Conservation (phyloP, 139 green algal genomes). For the Spirogloea muscicola region DNA sequence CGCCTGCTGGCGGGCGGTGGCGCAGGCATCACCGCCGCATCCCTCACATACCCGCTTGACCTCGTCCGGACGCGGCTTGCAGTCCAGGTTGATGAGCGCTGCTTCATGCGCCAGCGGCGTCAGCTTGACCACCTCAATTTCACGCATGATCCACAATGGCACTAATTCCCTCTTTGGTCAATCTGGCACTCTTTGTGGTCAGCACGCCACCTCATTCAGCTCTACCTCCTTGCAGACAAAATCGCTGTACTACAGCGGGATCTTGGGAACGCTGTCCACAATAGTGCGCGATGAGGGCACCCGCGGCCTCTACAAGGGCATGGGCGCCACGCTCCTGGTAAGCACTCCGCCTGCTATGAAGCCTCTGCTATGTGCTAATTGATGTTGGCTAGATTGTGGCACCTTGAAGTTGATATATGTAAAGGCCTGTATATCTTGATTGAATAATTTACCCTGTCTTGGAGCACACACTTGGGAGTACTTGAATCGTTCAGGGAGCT, state of each 20-base stretch:
- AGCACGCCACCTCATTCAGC: no score
- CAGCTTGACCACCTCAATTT: neutral
- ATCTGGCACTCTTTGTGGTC: no score
- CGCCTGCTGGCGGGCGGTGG: slow-evolving; percentile 64
- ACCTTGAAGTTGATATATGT: no score
- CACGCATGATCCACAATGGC: no score
- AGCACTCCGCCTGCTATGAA: neutral
- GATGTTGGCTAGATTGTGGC: no score
- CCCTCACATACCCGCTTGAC: slow-evolving; percentile 86
- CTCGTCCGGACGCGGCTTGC: slow-evolving; percentile 80
- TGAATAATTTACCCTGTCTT: no score
- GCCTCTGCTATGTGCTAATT: no score
- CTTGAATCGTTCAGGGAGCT: no score
- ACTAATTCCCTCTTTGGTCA: no score
- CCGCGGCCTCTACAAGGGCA: slow-evolving; percentile 82
- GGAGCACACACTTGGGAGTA: no score
- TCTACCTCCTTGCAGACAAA: no score
- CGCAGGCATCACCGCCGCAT: slow-evolving; percentile 78
- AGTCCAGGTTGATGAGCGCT: slow-evolving; percentile 21
- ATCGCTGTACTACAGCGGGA: slow-evolving; percentile 66
- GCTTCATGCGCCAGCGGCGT: neutral
- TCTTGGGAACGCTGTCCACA: slow-evolving; percentile 59
- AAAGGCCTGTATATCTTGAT: no score
- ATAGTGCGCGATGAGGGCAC: slow-evolving; percentile 79
- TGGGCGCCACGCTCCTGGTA: slow-evolving; percentile 82